Base-by-base conservation (phyloP, 2,329 filamentous ascomycete genomes). In the Graphiopsis chlorocephala region DNA sequence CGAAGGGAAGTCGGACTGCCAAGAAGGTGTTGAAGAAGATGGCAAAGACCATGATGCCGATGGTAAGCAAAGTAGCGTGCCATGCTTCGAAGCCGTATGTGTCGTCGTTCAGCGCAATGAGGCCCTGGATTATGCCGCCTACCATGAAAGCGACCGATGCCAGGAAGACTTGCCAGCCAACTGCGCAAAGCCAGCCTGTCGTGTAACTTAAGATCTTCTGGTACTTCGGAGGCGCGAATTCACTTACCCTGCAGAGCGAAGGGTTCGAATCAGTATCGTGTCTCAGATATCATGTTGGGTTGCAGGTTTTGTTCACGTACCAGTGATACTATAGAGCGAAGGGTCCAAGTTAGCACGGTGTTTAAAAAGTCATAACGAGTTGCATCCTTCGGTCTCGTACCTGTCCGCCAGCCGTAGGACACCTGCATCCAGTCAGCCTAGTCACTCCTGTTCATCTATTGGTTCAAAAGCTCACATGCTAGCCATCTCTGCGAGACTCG, bases 61-160 rank as follows among this genome's bases (percentile, higher is more conserved):
- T 70, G 14, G 69, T 71, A 6, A 83, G 68, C 61, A 83, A 71
- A 2, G 80, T 82, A 3, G 75, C 79, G 63, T 82, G 80, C 79
- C 79, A 82, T 23, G 50, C 31, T 56, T 57, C 15, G 25, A 52
- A 59, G 28, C 62, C 66, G 65, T 81, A 82, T 3, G 70, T 68
- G 0, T 74, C 71, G 48, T 79, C 69, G 61, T 80, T 80, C 42
- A 82, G 68, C n/a, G 79, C 74, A n/a, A 79, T 73, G 11, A 81
- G 65, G 0, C 79, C 79, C 68, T 81, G 79, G 5, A 81, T 79
- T 45, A 62, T 62, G 15, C 60, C 60, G 4, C 77, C 81, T 4
- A 78, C 78, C 38, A 82, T 73, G 70, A 79, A 80, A 3, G 75
- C 75, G 58, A 79, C 78, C 5, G 76, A 73, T 5, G 79, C 77